Base-by-base conservation (phyloP, 2,329 filamentous ascomycete genomes). In the Fusarium lateritium region DNA sequence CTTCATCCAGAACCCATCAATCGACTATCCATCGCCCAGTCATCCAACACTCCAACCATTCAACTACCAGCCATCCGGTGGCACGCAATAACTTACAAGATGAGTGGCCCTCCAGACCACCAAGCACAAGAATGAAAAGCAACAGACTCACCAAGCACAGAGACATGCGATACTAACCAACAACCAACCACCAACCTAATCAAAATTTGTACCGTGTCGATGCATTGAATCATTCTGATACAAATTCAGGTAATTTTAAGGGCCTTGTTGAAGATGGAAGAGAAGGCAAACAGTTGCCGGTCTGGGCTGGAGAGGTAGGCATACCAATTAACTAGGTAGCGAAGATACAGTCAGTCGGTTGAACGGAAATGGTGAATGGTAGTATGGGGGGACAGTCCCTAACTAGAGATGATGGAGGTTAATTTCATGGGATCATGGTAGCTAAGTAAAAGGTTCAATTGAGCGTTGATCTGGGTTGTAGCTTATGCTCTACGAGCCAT, bases 121-220 rank as follows among this genome's bases (percentile, higher is more conserved):
- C 28, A 31, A 31, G 10, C 28, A 31, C 28, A 31, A 31, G 28
- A 31, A 31, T 31, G 28, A 31, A 31, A 31, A 31, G 28, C 28
- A 31, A 11, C 2, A 31, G 28, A 31, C 28, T 31, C 28, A 31
- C 28, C 28, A 31, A 31, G 10, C 28, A 31, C 28, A 36, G 34
- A 17, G 14, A 36, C 15, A 36, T 36, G 28, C 28, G 10, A 13
- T 31, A 31, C 28, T 31, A 31, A 31, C 28, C 28, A 31, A 31
- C 28, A 31, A 31, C 28, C 13, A 9, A 13, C 9, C 28, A 10
- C 28, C n/a, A 19, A 19, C 19, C 19, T 19, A 19, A 38, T n/a
- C 34, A 55, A 45, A 58, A 58, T 45, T 40, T 58, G 17, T 54
- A 19, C 49, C 40, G 39, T 19, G 52, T 24, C 26, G 7, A 44